Evolutionary conservation across 371 early-diverging fungal genomes (phyloP), one percentile per base, ranked within the genome.

Genomic region (Quaeritorhiza haematococci): DNA sequence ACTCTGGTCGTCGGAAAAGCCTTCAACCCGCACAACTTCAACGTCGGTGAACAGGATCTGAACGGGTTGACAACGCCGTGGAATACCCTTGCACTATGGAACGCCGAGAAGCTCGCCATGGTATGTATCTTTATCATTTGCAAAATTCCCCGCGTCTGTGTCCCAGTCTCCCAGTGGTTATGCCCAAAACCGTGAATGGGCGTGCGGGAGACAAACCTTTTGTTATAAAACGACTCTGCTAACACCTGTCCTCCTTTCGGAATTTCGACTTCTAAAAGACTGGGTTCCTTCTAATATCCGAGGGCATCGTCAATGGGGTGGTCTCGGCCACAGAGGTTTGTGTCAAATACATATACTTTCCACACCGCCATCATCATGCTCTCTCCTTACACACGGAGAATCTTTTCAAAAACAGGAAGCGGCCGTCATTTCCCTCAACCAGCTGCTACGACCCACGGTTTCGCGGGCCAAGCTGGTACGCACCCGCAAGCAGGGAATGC

Each of bases 1-100:
- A 45, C 46, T 23, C 46, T 45, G 6, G 46, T 45, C 10, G 46
- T 45, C 27, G 46, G 46, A 45, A 45, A 45, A 21, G n/a, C 23
- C 46, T 45, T 45, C 46, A 45, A 45, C 23, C 23, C n/a, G 10
- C 46, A 45, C 46, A 19, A 21, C 7, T 45, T 45, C 21, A 19
- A 45, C n/a, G 10, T 7, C 7, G 10, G 10, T 23, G 10, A 19
- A 21, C 46, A 21, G 21, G 10, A 10, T 10, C 27, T 45, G 21
- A 21, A 45, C 27, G 46, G 46, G 6, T 19, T 45, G 10, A 45
- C 46, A 6, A 27, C 46, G 6, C 46, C 46, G 27, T 45, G 46
- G 46, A 45, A 45, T 45, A 45, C 46, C 27, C 21, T 45, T 10
- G 46, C 46, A 10, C 7, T 45, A 7, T 45, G 46, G 46, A 23